Evolutionary conservation across 2,329 filamentous ascomycete species (phyloP).

Genomic region (Leptodontidium sp.): DNA sequence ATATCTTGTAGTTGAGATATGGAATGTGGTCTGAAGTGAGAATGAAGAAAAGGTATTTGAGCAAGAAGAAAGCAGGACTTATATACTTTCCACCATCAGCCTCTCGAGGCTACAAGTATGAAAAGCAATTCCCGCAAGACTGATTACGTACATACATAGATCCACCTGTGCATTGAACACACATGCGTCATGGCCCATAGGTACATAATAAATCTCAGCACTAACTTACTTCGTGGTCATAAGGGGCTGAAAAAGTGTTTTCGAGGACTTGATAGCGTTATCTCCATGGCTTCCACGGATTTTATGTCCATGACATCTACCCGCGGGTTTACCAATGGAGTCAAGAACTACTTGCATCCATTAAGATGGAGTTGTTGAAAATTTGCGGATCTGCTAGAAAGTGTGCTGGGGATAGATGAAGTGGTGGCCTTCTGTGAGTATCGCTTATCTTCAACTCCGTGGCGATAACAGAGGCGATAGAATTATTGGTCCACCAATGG

Average conservation of each 20-base stretch:
- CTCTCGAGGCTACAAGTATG: background rate
- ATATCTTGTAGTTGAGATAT: background rate
- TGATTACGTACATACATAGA: background rate
- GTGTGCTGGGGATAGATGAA: background rate
- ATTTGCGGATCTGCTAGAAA: background rate
- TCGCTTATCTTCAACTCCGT: constrained; percentile 12
- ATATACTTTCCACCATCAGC: background rate
- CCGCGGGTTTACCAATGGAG: background rate
- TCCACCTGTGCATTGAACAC: no score
- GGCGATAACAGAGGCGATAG: constrained; percentile 7
- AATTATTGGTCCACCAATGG: background rate
- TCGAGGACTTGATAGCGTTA: background rate
- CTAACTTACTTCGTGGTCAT: background rate
- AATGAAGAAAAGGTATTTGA: background rate
- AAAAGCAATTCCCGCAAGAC: background rate
- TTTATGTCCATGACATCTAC: background rate
- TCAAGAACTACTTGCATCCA: background rate
- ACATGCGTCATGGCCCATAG: no score
- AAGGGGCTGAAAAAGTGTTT: background rate
- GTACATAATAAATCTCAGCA: background rate
- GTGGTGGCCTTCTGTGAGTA: background rate
- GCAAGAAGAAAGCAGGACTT: background rate
- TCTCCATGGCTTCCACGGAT: constrained; percentile 6
- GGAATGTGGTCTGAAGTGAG: background rate
- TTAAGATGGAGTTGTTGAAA: background rate